phyloP scores from a whole-genome alignment of 2,329 filamentous ascomycete genomes.

The Didymella sp. region DNA sequence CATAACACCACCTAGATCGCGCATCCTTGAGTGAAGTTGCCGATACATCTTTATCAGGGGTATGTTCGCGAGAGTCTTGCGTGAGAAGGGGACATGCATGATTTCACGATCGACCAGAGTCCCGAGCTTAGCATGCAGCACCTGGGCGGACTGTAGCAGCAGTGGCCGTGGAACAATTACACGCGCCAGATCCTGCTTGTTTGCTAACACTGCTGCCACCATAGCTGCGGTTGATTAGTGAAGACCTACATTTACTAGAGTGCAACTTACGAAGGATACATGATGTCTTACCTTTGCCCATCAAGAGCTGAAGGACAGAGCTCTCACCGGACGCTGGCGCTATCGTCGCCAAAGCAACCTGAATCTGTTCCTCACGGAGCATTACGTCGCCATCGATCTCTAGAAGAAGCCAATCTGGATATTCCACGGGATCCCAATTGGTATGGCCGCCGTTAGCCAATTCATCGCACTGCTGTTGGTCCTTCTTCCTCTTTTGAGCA shows the following conservation, averaged over 20 bases:
- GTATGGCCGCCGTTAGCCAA: constrained; percentile 58
- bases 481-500: constrained; percentile 31
- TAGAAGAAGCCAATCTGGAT: constrained; percentile 69
- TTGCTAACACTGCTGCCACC: constrained; percentile 56
- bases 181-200: constrained; percentile 55
- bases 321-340: constrained; percentile 60
- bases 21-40: constrained; percentile 53
- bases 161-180: constrained; percentile 65
- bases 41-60: constrained; percentile 44
- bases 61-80: constrained; percentile 53
- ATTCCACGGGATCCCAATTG: constrained; percentile 62
- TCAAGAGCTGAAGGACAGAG: constrained; percentile 70
- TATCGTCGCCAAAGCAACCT: constrained; percentile 68
- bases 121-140: constrained; percentile 63
- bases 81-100: constrained; percentile 65
- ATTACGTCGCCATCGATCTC: constrained; percentile 71
- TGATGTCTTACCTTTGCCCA: constrained; percentile 71
- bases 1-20: constrained; percentile 59
- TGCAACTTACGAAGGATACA: constrained; percentile 59
- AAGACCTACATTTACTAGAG: constrained; percentile 59
- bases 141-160: constrained; percentile 64
- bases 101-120: constrained; percentile 62
- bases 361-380: constrained; percentile 67
- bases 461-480: constrained; percentile 52
- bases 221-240: constrained; percentile 54